Evolutionary conservation across 192 early-diverging fungal genomes (phyloP).

Genomic region (Coemansia sp.): DNA sequence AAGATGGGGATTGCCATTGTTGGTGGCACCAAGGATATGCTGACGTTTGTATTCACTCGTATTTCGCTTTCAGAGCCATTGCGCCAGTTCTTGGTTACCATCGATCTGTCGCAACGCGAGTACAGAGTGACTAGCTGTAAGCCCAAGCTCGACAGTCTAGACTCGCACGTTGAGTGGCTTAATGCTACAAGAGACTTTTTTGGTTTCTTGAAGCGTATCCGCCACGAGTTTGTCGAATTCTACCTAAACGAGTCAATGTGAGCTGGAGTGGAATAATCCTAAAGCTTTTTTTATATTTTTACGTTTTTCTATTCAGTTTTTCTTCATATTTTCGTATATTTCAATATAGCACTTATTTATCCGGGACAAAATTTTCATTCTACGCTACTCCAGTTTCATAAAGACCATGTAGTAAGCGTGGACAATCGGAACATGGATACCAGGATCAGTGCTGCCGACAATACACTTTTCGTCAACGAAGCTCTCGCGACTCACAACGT

Average conservation of each 20-base stretch:
- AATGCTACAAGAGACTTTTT: constrained; percentile 69
- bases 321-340: background rate
- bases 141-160: constrained; percentile 54
- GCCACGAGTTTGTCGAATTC: constrained; percentile 58
- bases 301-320: background rate
- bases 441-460: constrained; percentile 12
- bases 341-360: background rate
- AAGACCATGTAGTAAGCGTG: constrained; percentile 57
- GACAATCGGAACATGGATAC: constrained; percentile 52
- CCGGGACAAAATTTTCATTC: background rate
- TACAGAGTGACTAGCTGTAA: constrained; percentile 61
- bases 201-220: constrained; percentile 68
- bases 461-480: constrained; percentile 46
- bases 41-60: constrained; percentile 68
- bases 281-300: background rate
- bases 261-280: background rate
- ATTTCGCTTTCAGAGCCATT: constrained; percentile 59
- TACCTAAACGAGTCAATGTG: constrained; percentile 27
- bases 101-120: constrained; percentile 60
- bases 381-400: constrained; percentile 48
- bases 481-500: constrained; percentile 37
- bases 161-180: constrained; percentile 54
- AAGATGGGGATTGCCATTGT: constrained; percentile 56
- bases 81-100: constrained; percentile 57
- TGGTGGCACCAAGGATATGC: constrained; percentile 49